Conservation (phyloP, 75 land plant species). For the Cunninghamia lanceolata region DNA sequence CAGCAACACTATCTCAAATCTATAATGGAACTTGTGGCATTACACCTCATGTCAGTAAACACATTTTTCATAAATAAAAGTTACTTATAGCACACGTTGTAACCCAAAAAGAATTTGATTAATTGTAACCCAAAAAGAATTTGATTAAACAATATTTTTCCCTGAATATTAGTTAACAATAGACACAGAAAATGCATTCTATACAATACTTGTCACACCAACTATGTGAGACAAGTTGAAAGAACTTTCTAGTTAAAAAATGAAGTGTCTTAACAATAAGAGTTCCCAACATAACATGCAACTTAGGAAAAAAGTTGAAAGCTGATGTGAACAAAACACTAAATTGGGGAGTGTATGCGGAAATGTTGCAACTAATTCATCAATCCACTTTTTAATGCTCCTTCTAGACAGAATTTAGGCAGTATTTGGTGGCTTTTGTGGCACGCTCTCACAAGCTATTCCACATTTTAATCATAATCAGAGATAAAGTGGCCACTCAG, state of each 20-base stretch:
- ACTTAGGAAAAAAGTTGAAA: background rate
- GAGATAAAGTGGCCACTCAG: slow-evolving; percentile 10
- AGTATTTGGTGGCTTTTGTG: background rate
- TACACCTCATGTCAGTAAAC: background rate
- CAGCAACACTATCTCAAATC: background rate
- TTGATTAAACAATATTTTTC: background rate
- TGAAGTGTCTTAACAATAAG: background rate
- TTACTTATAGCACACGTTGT: too few relatives aligned
- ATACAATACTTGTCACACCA: background rate
- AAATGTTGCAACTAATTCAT: background rate
- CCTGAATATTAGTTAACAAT: too few relatives aligned
- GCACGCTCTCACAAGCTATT: background rate
- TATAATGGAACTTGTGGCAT: background rate
- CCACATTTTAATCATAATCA: background rate
- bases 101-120: too few relatives aligned
- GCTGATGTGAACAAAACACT: background rate
- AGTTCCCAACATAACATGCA: background rate
- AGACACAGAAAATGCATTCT: too few relatives aligned
- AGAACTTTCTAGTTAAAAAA: background rate
- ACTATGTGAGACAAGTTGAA: background rate
- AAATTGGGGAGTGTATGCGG: background rate
- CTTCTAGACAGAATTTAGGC: background rate
- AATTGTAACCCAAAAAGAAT: too few relatives aligned
- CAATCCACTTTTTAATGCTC: background rate
- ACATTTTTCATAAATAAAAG: background rate